phyloP scores from a whole-genome alignment of 352 stramenopile genomes.

The Globisporangium uncinulatum region DNA sequence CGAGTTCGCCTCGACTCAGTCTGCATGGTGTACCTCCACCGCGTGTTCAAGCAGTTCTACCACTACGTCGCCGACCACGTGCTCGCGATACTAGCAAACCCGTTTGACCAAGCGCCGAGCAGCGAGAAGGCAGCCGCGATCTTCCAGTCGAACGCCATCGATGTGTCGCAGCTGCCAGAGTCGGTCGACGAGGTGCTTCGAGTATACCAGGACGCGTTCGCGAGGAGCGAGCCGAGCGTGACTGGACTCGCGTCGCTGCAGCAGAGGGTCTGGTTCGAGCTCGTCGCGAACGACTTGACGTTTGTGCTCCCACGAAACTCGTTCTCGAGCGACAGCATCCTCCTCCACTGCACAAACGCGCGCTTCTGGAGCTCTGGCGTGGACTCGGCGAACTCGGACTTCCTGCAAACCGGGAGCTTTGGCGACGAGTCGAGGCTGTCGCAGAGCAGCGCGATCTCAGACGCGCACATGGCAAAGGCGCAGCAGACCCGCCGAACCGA shows the following conservation, averaged over 20 bases:
- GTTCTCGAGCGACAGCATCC: constrained; percentile 68
- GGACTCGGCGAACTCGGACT: constrained; percentile 56
- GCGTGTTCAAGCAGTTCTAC: constrained; percentile 84
- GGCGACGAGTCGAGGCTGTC: constrained; percentile 47
- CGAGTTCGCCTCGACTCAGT: constrained; percentile 72
- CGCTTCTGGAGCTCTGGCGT: constrained; percentile 67
- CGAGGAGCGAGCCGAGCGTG: constrained; percentile 6
- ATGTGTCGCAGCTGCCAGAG: constrained; percentile 29
- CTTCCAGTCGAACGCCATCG: constrained; percentile 29
- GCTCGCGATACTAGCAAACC: constrained; percentile 17
- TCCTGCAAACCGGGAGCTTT: constrained; percentile 73
- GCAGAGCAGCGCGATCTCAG: constrained; percentile 27
- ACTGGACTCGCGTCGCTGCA: not conserved
- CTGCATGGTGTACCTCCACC: constrained; percentile 77
- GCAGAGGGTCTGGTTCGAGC: constrained; percentile 38
- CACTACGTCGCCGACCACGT: constrained; percentile 71
- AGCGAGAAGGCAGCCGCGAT: constrained; percentile 22
- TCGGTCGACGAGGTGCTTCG: constrained; percentile 27
- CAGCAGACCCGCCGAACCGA: constrained; percentile 59
- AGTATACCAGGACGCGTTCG: constrained; percentile 26
- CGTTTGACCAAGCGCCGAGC: constrained; percentile 24
- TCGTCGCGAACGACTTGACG: constrained; percentile 78
- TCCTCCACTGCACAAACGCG: constrained; percentile 70
- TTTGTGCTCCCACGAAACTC: constrained; percentile 74
- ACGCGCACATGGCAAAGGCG: constrained; percentile 39